phyloP scores from a whole-genome alignment of 2,329 filamentous ascomycete genomes.

The Colletotrichum cuscutae region DNA sequence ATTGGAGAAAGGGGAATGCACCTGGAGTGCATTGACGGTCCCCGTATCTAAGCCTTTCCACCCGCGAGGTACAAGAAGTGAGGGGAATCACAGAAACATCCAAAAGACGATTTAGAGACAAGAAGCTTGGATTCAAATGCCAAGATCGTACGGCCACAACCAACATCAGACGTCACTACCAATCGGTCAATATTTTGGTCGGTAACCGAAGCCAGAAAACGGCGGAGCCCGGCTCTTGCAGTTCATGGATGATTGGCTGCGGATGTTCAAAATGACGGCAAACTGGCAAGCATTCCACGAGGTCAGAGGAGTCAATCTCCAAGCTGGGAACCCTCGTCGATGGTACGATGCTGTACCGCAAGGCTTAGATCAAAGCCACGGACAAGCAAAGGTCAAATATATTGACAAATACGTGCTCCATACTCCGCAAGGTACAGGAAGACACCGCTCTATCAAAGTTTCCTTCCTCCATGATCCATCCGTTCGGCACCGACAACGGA shows the following conservation, averaged over 20 bases:
- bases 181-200: constrained; percentile 21
- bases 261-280: constrained; percentile 12
- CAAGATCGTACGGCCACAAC: constrained; percentile 5
- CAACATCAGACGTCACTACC: constrained; percentile 19
- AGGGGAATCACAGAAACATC: neutral
- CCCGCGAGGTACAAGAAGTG: neutral
- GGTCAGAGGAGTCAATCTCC: constrained; percentile 9
- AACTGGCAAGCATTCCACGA: constrained; percentile 26
- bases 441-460: neutral
- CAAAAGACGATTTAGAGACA: neutral
- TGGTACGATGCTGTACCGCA: neutral
- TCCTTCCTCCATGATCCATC: neutral
- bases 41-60: neutral
- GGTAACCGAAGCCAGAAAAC: neutral
- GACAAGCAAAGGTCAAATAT: neutral
- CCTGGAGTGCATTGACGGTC: neutral
- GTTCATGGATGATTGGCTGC: neutral
- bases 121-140: neutral
- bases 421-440: neutral
- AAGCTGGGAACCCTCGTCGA: constrained; percentile 2
- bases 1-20: neutral
- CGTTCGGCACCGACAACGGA: constrained; percentile 1
- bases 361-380: neutral
- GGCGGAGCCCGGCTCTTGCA: neutral
- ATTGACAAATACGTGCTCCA: neutral